Conservation (phyloP, 2,329 filamentous ascomycete genomes). For the Emmonsia crescens region DNA sequence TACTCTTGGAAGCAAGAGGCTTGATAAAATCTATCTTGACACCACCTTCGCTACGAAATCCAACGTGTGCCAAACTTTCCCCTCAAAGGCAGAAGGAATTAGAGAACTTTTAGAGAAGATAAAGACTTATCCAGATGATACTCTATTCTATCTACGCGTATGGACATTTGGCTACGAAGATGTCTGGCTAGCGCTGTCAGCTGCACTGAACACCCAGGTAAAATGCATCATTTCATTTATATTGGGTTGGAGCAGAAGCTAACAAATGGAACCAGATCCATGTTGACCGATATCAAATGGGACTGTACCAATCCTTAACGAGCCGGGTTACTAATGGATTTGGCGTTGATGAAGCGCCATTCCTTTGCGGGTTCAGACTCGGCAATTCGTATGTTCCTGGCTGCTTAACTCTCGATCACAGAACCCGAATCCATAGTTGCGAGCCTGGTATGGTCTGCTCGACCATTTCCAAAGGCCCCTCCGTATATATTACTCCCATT, state of each 20-base stretch:
- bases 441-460: conserved; percentile 52
- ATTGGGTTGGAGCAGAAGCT: conserved; percentile 4
- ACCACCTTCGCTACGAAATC: conserved; percentile 60
- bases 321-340: conserved; percentile 32
- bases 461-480: conserved; percentile 34
- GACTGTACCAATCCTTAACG: conserved; percentile 57
- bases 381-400: conserved; percentile 61
- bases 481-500: conserved; percentile 70
- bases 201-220: conserved; percentile 55
- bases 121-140: conserved; percentile 56
- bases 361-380: conserved; percentile 60
- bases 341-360: conserved; percentile 49
- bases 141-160: conserved; percentile 70
- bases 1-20: conserved; percentile 49
- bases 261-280: conserved; percentile 50
- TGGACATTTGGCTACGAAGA: conserved; percentile 95
- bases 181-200: conserved; percentile 73
- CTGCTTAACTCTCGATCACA: conserved; percentile 51
- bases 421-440: conserved; percentile 70
- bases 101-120: conserved; percentile 62
- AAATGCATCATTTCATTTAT: conserved; percentile 3
- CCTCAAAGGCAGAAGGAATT: conserved; percentile 62
- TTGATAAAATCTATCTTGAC: conserved; percentile 82
- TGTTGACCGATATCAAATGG: conserved; percentile 68
- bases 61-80: conserved; percentile 42